Percentiles rank a stretch among this genome's conserved stretches.
Evolutionary conservation across 1,284 basidiomycete species (phyloP).

Genomic region (Heterobasidion annosum): DNA sequence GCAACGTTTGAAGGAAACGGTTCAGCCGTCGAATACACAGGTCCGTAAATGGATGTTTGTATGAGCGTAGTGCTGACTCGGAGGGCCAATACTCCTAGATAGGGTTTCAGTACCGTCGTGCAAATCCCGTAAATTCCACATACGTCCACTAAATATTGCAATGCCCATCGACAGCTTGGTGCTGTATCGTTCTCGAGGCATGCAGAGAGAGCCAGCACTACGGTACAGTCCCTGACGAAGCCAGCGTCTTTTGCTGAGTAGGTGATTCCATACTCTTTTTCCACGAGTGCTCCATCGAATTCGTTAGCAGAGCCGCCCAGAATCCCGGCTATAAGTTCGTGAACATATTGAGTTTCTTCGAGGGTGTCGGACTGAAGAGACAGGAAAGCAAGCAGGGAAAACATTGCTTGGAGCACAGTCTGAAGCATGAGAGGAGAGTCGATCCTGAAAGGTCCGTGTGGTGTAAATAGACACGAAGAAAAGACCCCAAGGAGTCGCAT

Average conservation of each 20-base stretch:
- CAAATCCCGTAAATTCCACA: background rate
- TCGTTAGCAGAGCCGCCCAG: conserved; percentile 20
- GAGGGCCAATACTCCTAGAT: conserved; percentile 43
- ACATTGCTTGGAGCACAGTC: conserved; percentile 41
- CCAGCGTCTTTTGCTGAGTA: conserved; percentile 21
- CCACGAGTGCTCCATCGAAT: conserved; percentile 20
- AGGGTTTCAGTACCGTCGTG: conserved; percentile 9
- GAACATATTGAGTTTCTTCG: conserved; percentile 18
- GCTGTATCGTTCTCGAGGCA: conserved; percentile 25
- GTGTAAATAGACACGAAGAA: conserved; percentile 37
- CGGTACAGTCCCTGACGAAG: conserved; percentile 25
- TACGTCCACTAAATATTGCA: conserved; percentile 23
- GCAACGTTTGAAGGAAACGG: conserved; percentile 26
- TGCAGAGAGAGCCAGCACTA: conserved; percentile 14
- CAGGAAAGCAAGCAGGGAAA: conserved; percentile 36
- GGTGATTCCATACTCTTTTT: conserved; percentile 27
- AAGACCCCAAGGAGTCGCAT: conserved; percentile 40
- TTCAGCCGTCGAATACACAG: conserved; percentile 28
- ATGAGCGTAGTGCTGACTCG: conserved; percentile 11
- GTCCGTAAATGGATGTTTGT: conserved; percentile 18
- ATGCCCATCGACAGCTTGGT: conserved; percentile 19
- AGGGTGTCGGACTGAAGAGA: conserved; percentile 12
- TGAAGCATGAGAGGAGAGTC: conserved; percentile 40
- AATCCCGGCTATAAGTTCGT: conserved; percentile 19
- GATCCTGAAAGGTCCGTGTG: conserved; percentile 31